Evolutionary conservation across 345 rosid species (phyloP), one percentile per base, ranked within the genome.

Genomic region (Hevea brasiliensis): DNA sequence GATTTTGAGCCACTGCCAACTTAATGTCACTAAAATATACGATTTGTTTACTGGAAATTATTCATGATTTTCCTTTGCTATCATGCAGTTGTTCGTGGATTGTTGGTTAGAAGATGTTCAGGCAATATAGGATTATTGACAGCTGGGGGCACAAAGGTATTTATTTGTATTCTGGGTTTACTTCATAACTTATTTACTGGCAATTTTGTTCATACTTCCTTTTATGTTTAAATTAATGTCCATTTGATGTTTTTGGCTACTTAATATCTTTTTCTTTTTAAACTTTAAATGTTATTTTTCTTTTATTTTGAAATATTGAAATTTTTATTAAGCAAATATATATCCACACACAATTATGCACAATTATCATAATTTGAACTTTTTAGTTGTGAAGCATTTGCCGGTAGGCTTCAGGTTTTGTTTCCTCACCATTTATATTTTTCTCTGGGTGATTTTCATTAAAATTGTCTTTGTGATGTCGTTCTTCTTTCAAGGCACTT

Each of bases 31-130:
- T 7, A 37, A 18, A 61, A 8, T 17, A 26, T 27, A 58, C 6
- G 18, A 58, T 17, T 42, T 70, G 42, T 32, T 40, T 7, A 20
- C 17, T 27, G 41, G 13, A 12, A 1, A 20, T 53, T 55, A 50
- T 72, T 63, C 18, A 29, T 60, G 40, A 50, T 60, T 58, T 66
- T 51, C 61, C 42, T 55, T 27, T 51, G 3, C 17, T 65, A 53
- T 74, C 26, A 68, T 84, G 81, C 85, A 95, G 99, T 61, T 61
- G 87, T 92, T 78, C 99, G 99, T 65, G 99, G 99, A 70, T 92
- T 94, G 92, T 80, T 91, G 86, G 97, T 91, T 69, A 86, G 99
- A 88, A 86, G 91, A 84, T 95, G 94, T 83, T 89, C 99, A 0
- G 97, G 93, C 67, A 85, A 92, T 76, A 70, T 86, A 65, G 88